Conservation (phyloP, 352 stramenopile species). For the Pythium oligandrum region DNA sequence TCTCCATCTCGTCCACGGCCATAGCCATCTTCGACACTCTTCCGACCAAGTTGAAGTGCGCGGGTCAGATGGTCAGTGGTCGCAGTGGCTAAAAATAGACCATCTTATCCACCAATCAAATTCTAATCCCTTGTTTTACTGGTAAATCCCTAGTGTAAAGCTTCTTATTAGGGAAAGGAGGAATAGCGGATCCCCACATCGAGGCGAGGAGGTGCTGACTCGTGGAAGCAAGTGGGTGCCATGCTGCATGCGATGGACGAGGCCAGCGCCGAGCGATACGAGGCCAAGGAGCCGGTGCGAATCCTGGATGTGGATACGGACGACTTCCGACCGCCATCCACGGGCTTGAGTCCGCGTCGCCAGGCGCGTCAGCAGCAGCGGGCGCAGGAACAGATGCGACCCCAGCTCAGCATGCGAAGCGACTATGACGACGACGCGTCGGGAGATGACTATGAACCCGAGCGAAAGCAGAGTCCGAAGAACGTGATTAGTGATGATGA, state of each 20-base stretch:
- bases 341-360: constrained; percentile 30
- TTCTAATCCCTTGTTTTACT: too few relatives aligned
- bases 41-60: background rate
- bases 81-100: too few relatives aligned
- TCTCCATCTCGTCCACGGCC: constrained; percentile 19
- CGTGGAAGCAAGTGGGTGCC: background rate
- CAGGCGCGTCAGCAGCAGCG: constrained; percentile 13
- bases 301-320: constrained; percentile 37
- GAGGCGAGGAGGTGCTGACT: background rate
- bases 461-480: constrained; percentile 26
- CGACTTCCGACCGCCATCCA: constrained; percentile 17
- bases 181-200: too few relatives aligned
- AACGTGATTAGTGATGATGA: constrained; percentile 21
- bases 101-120: too few relatives aligned
- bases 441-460: constrained; percentile 26
- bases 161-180: too few relatives aligned
- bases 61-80: too few relatives aligned
- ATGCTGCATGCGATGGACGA: constrained; percentile 51
- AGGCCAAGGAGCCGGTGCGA: constrained; percentile 33
- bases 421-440: constrained; percentile 20
- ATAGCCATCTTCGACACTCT: background rate
- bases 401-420: constrained; percentile 11
- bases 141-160: too few relatives aligned
- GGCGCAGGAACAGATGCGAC: background rate
- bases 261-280: constrained; percentile 32